These are phyloP conservation scores for Talaromyces amestolkiae DNA, from an alignment of 2,329 filamentous ascomycete genomes.

Conservation along the genomic window DNA sequence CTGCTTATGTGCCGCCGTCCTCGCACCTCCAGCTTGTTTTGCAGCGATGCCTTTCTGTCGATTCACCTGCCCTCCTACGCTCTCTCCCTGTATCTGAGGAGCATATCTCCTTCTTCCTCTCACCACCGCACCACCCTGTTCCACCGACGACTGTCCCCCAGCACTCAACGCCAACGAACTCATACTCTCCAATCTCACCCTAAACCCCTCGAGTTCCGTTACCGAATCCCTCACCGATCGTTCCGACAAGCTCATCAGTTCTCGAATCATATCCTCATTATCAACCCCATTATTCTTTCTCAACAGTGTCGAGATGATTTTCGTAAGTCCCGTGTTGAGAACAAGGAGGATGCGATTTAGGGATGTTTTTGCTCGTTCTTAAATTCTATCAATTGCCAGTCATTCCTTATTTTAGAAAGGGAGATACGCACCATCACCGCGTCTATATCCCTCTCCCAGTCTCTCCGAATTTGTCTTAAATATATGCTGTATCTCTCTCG, in stretches of 20 bases:
- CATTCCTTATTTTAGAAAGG: not conserved
- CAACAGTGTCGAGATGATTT: constrained; percentile 14
- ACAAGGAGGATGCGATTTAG: constrained; percentile 15
- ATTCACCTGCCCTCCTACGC: not conserved
- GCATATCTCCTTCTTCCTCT: not conserved
- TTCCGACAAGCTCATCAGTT: constrained; percentile 14
- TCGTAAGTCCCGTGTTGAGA: constrained; percentile 15
- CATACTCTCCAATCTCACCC: constrained; percentile 14
- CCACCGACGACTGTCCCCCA: not conserved
- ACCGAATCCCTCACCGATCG: constrained; percentile 13
- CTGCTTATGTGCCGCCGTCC: not conserved
- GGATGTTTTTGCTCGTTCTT: constrained; percentile 14
- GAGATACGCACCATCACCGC: constrained; percentile 15
- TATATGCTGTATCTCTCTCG: constrained; percentile 1
- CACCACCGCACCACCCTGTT: not conserved
- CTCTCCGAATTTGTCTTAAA: constrained; percentile 10
- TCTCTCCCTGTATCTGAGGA: not conserved
- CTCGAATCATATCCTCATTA: constrained; percentile 4
- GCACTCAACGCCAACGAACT: constrained; percentile 1
- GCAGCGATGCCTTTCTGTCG: not conserved
- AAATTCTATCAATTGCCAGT: not conserved
- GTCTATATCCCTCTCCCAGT: constrained; percentile 14
- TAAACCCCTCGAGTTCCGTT: constrained; percentile 11
- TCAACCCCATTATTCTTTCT: not conserved
- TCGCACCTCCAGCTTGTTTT: not conserved